Evolutionary conservation across 2,329 filamentous ascomycete genomes (phyloP).

Genomic region (Coniochaeta sp.): DNA sequence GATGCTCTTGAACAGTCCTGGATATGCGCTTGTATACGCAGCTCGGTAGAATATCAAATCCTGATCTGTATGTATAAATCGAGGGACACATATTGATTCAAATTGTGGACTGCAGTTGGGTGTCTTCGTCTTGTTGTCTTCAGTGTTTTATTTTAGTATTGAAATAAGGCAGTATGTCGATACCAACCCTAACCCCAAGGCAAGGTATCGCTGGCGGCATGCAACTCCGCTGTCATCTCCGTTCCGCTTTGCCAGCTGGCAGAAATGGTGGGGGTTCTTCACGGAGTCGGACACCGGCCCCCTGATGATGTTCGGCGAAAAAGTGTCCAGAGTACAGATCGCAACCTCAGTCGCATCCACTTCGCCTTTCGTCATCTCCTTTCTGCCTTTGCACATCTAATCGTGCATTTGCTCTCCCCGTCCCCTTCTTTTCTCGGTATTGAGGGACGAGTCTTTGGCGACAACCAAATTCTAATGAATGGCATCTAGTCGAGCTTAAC

Average conservation of each 20-base stretch:
- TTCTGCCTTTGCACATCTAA: not conserved
- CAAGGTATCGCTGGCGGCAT: not conserved
- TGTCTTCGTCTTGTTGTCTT: no score
- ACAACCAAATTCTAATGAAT: not conserved
- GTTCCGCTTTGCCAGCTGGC: not conserved
- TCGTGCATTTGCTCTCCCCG: not conserved
- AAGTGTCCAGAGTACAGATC: constrained; percentile 3
- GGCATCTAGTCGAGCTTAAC: not conserved
- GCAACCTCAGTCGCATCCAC: constrained; percentile 1
- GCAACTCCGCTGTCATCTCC: not conserved
- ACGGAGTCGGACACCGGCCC: not conserved
- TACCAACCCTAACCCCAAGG: no score
- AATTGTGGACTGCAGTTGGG: no score
- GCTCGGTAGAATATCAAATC: not conserved
- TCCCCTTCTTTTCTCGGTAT: not conserved
- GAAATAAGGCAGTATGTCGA: no score
- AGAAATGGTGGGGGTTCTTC: not conserved
- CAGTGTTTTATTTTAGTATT: no score
- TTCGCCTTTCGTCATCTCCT: constrained; percentile 1
- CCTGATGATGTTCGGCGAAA: not conserved
- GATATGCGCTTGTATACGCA: not conserved
- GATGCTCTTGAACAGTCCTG: not conserved
- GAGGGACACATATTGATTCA: no score
- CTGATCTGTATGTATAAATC: not conserved
- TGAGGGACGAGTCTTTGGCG: not conserved